Percentiles rank a stretch among this genome's conserved stretches.
phyloP scores from a whole-genome alignment of 345 rosid species.

The Boechera divaricarpa region DNA sequence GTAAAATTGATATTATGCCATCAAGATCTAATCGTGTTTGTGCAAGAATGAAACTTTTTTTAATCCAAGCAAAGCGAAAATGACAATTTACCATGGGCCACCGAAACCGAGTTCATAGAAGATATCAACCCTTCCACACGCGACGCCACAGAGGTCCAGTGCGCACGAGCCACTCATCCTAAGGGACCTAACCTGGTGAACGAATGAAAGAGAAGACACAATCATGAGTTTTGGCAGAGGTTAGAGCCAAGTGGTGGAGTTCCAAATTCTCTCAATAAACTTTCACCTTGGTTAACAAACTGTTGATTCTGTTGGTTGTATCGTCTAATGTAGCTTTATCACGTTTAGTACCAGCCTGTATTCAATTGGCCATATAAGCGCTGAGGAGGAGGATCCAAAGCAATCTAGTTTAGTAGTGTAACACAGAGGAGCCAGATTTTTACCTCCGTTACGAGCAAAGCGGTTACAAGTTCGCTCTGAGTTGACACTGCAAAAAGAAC shows the following conservation, averaged over 20 bases:
- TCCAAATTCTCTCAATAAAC: constrained; percentile 1
- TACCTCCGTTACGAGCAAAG: constrained; percentile 94
- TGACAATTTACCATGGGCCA: constrained; percentile 78
- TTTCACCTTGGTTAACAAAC: constrained; percentile 78
- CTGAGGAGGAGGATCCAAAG: constrained; percentile 4
- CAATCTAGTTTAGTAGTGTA: not conserved
- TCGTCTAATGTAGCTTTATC: constrained; percentile 74
- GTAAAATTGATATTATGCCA: constrained; percentile 26
- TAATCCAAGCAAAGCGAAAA: not conserved
- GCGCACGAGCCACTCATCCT: constrained; percentile 98
- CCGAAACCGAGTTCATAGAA: constrained; percentile 86
- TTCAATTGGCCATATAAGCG: constrained; percentile 8
- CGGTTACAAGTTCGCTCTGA: constrained; percentile 71
- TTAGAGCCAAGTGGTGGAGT: not conserved
- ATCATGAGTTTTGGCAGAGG: constrained; percentile 4
- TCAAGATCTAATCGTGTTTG: not conserved
- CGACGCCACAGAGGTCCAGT: constrained; percentile 90
- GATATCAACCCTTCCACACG: constrained; percentile 85
- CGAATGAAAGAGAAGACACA: constrained; percentile 24
- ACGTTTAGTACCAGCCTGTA: constrained; percentile 82
- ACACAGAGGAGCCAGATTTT: constrained; percentile 18
- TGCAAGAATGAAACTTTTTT: not conserved
- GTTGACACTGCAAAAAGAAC: constrained; percentile 64
- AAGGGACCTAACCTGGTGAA: constrained; percentile 81
- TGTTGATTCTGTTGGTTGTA: constrained; percentile 77